Base-by-base conservation (phyloP, 495 filamentous ascomycete species). In the Penicillium tannophilum region DNA sequence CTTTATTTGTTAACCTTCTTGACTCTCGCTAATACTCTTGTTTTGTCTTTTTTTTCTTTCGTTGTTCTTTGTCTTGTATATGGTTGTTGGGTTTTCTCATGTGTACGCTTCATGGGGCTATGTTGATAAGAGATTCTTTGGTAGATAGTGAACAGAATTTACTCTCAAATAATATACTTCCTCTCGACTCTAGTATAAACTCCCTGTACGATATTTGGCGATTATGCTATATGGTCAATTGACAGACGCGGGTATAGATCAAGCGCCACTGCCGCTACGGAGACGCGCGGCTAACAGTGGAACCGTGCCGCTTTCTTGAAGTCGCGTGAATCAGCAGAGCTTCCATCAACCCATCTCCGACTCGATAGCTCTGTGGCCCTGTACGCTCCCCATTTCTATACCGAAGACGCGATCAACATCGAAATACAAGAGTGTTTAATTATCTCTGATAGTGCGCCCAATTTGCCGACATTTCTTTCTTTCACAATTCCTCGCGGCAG, bases 11-110 rank as follows among this genome's bases (percentile, higher is more conserved):
- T 59, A 12, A 23, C 52, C 47, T 63, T 57, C 51, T 60, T 45
- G 36, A 64, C 66, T 64, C 28, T 64, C 58, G 59, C 31, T 63
- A 54, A 61, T 61, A 36, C 42, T 61, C 30, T 56, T 63, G 30
- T 5, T 28, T 54, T 16, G 28, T 28, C 6, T 7, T 23, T 49
- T 47, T 31, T 42, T 10, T 23, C 12, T 17, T 41, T 41, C 16
- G 39, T 41, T 41, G 39, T 17, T 41, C 16, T 31, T 59, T 24
- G 12, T 54, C 39, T 19, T 70, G 55, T 62, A 69, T 48, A 68
- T 67, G 62, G 26, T 36, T 55, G 46, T 56, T 28, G 28, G 28
- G 4, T 28, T 4, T 16, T 31, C 48, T 31, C 9, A 33, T 8
- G 43, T 58, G 36, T 54, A 53, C 44, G 24, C 26, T 59, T 41